Conservation (phyloP, 257 asterid genomes). For the Primulina huaijiensis region DNA sequence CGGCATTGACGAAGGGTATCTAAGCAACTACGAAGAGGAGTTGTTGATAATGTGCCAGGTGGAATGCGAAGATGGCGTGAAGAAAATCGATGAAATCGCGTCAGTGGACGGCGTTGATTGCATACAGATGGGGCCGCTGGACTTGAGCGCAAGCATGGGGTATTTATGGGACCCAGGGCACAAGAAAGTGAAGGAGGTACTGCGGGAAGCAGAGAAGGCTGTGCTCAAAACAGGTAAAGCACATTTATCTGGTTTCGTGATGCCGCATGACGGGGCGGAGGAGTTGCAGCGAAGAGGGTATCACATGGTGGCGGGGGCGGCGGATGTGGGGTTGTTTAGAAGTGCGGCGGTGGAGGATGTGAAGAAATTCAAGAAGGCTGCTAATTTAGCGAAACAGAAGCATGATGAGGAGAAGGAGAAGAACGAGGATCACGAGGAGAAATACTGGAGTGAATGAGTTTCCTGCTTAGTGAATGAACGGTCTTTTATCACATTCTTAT, state of each 20-base stretch:
- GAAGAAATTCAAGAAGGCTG: background rate
- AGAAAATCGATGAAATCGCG: slow-evolving; percentile 38
- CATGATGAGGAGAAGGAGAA: background rate
- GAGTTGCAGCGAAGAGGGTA: background rate
- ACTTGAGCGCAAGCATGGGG: slow-evolving; percentile 22
- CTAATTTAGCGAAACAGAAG: background rate
- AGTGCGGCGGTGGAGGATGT: background rate
- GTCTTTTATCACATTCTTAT: no score
- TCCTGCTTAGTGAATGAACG: background rate
- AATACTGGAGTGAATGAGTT: background rate
- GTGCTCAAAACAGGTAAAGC: background rate
- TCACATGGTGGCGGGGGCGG: background rate
- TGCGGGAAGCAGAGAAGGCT: slow-evolving; percentile 38
- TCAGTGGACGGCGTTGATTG: slow-evolving; percentile 49
- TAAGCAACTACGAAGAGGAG: slow-evolving; percentile 43
- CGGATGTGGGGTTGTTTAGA: background rate
- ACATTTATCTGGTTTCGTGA: background rate
- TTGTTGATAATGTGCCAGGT: slow-evolving; percentile 50
- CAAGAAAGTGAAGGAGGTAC: slow-evolving; percentile 37
- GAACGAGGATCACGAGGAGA: background rate
- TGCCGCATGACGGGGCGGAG: background rate
- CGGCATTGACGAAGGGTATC: slow-evolving; percentile 44
- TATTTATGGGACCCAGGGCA: slow-evolving; percentile 51
- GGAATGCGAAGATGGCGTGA: slow-evolving; percentile 36
- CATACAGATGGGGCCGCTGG: slow-evolving; percentile 51